Percentiles rank a stretch among this genome's conserved stretches.
Conservation (phyloP, 2,329 filamentous ascomycete genomes). For the Neurospora crassa region DNA sequence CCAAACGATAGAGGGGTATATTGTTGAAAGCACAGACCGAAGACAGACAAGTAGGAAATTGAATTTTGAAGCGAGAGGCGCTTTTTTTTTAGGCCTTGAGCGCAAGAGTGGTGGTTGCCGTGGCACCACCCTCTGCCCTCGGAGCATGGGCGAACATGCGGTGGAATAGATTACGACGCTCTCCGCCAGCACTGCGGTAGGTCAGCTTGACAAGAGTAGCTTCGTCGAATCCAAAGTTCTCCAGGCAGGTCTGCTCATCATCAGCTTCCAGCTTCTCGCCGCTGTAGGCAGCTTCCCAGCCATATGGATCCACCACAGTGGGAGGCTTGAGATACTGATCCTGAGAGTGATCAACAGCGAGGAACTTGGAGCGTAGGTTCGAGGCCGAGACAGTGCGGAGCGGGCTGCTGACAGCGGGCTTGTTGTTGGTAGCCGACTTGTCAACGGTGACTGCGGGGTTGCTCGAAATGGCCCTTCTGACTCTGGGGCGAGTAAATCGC, state of each 20-base stretch:
- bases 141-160: conserved; percentile 27
- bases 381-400: conserved; percentile 3
- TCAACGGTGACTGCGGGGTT: conserved; percentile 4
- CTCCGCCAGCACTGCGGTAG: conserved; percentile 20
- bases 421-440: conserved; percentile 3
- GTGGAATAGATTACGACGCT: conserved; percentile 28
- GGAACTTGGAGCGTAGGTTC: conserved; percentile 6
- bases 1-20: background rate
- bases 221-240: background rate
- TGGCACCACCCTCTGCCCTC: background rate
- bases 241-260: conserved; percentile 12
- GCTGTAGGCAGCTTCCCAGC: conserved; percentile 21
- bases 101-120: background rate
- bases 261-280: conserved; percentile 17
- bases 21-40: background rate
- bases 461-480: conserved; percentile 16
- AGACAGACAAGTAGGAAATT: background rate
- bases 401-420: background rate
- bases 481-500: conserved; percentile 12
- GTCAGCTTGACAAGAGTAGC: background rate
- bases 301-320: conserved; percentile 19
- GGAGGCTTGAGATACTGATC: conserved; percentile 7
- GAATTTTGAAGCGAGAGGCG: background rate
- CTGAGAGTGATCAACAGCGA: conserved; percentile 6
- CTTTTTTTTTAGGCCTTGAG: background rate